Percentiles rank a stretch among this genome's conserved stretches.
Conservation (phyloP, 2,329 filamentous ascomycete species). For the Cercospora sp. region DNA sequence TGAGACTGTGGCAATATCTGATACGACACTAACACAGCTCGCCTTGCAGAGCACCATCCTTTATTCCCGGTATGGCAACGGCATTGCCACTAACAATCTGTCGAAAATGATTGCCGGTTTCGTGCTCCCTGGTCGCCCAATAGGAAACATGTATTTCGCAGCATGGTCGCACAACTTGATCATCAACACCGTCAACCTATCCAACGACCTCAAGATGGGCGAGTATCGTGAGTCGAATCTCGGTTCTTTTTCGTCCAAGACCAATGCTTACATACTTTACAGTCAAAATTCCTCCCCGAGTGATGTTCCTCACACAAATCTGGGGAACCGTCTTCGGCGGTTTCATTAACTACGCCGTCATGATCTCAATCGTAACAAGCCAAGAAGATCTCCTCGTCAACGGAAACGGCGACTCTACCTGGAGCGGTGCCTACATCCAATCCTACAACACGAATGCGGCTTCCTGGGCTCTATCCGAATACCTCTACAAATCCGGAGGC, state of each 20-base stretch:
- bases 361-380: constrained; percentile 55
- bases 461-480: constrained; percentile 52
- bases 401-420: constrained; percentile 52
- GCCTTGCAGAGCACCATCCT: constrained; percentile 46
- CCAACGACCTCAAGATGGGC: constrained; percentile 59
- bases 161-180: constrained; percentile 62
- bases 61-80: constrained; percentile 50
- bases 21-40: background rate
- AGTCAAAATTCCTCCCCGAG: constrained; percentile 55
- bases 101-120: constrained; percentile 60
- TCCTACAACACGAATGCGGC: constrained; percentile 42
- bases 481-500: constrained; percentile 53
- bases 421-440: constrained; percentile 57
- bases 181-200: constrained; percentile 52
- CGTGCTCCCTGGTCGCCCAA: constrained; percentile 52
- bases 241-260: background rate
- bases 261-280: background rate
- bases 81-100: constrained; percentile 60
- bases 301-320: constrained; percentile 59
- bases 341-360: constrained; percentile 50
- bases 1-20: background rate
- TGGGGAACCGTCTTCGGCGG: constrained; percentile 58
- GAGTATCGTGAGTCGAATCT: constrained; percentile 52
- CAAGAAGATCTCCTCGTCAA: constrained; percentile 53
- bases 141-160: constrained; percentile 62